These are phyloP conservation scores for Lentinula novae-zelandiae DNA, from an alignment of 1,284 basidiomycete species.

Conservation along the genomic window DNA sequence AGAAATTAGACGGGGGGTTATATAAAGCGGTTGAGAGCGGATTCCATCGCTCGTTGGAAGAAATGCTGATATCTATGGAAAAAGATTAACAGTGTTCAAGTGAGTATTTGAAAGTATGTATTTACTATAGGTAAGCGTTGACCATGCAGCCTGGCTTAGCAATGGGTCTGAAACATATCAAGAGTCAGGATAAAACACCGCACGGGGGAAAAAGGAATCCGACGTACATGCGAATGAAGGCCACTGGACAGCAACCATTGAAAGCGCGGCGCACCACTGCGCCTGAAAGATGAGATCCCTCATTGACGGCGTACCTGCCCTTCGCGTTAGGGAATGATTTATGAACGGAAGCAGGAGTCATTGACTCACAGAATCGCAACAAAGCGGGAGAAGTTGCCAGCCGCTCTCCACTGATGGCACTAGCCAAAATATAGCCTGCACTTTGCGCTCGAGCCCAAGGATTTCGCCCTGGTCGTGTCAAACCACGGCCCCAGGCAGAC, in stretches of 20 bases:
- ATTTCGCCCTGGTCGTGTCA: conserved; percentile 52
- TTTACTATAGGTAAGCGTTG: conserved; percentile 83
- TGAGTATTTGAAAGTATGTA: conserved; percentile 16
- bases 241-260: conserved; percentile 94
- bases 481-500: conserved; percentile 78
- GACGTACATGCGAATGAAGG: conserved; percentile 82
- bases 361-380: conserved; percentile 73
- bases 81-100: conserved; percentile 1
- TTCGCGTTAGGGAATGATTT: conserved; percentile 8
- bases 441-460: conserved; percentile 72
- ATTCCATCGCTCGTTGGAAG: conserved; percentile 53
- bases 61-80: conserved; percentile 68
- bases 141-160: conserved; percentile 83
- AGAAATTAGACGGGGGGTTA: conserved; percentile 63
- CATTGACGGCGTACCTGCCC: conserved; percentile 83
- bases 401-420: conserved; percentile 88
- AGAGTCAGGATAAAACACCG: background rate
- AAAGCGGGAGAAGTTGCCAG: conserved; percentile 83
- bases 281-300: conserved; percentile 92
- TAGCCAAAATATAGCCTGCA: conserved; percentile 84
- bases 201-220: conserved; percentile 9
- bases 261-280: conserved; percentile 84
- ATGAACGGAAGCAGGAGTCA: conserved; percentile 16
- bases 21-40: conserved; percentile 59
- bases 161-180: conserved; percentile 64